phyloP scores from a whole-genome alignment of 768 basidiomycete species.

The Collybia mongolica region DNA sequence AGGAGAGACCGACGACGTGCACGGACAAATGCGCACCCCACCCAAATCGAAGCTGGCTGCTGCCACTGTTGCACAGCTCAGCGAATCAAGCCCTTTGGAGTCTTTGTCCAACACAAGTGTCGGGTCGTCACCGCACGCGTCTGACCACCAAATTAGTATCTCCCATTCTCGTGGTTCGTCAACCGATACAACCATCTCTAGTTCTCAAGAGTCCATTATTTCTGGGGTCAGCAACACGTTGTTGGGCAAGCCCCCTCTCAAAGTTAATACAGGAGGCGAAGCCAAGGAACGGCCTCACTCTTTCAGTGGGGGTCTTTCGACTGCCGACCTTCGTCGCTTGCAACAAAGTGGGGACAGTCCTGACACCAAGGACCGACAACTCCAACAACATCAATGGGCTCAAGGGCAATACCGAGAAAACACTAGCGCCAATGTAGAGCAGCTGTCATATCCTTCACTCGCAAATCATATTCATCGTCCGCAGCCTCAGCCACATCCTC shows the following conservation, averaged over 20 bases:
- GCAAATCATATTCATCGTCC: conserved; percentile 53
- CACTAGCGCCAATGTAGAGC: conserved; percentile 35
- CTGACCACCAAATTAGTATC: conserved; percentile 63
- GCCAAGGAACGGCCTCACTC: conserved; percentile 79
- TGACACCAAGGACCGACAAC: conserved; percentile 33
- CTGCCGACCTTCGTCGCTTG: conserved; percentile 71
- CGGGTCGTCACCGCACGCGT: conserved; percentile 69
- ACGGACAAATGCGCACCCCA: conserved; percentile 59
- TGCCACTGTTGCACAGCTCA: conserved; percentile 52
- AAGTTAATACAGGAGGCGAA: conserved; percentile 50
- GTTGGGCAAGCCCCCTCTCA: conserved; percentile 53
- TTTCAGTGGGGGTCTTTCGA: conserved; percentile 76
- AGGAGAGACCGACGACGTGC: conserved; percentile 51
- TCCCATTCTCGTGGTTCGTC: conserved; percentile 84
- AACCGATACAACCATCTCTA: conserved; percentile 68
- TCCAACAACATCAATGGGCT: conserved; percentile 45
- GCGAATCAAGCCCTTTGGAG: conserved; percentile 71
- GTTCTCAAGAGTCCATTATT: conserved; percentile 53
- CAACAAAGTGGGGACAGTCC: conserved; percentile 60
- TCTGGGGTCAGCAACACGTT: conserved; percentile 57
- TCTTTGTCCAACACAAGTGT: conserved; percentile 69
- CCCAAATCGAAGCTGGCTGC: conserved; percentile 62
- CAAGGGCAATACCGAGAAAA: conserved; percentile 50
- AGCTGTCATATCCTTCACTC: conserved; percentile 70
- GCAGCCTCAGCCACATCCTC: conserved; percentile 42